Percentiles rank a stretch among this genome's conserved stretches.
These are phyloP conservation scores for Nigrospora osmanthi DNA, from an alignment of 2,329 filamentous ascomycete species.

Conservation along the genomic window DNA sequence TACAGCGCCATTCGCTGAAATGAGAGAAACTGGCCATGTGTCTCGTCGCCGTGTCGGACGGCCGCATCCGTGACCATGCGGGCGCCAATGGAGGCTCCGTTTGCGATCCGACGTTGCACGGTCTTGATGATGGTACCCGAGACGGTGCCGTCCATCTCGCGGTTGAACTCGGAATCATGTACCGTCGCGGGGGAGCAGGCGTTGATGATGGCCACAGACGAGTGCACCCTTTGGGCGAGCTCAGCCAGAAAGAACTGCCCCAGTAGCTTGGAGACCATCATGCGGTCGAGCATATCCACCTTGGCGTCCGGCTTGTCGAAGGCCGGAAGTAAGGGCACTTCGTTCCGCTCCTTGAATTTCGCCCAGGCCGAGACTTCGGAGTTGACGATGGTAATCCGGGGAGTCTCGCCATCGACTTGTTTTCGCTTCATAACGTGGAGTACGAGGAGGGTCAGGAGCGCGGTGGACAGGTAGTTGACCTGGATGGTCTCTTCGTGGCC, in stretches of 20 bases:
- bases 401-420: background rate
- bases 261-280: conserved; percentile 19
- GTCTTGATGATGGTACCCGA: background rate
- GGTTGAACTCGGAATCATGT: conserved; percentile 2
- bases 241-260: conserved; percentile 23
- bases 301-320: background rate
- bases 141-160: background rate
- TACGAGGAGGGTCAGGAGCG: conserved; percentile 36
- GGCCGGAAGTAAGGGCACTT: conserved; percentile 5
- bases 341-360: conserved; percentile 6
- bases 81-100: conserved; percentile 6
- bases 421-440: conserved; percentile 26
- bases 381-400: conserved; percentile 11
- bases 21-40: conserved; percentile 11
- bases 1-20: conserved; percentile 9
- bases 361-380: conserved; percentile 12
- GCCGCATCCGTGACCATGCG: conserved; percentile 8
- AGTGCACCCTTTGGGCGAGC: conserved; percentile 15
- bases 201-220: conserved; percentile 3
- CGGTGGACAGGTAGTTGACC: conserved; percentile 42
- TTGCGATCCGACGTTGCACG: conserved; percentile 3
- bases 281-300: conserved; percentile 8
- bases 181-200: conserved; percentile 2
- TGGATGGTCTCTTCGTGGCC: conserved; percentile 34
- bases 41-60: conserved; percentile 6